Evolutionary conservation across 108 stramenopile genomes (phyloP).

Genomic region (Nannochloropsis gaditana): DNA sequence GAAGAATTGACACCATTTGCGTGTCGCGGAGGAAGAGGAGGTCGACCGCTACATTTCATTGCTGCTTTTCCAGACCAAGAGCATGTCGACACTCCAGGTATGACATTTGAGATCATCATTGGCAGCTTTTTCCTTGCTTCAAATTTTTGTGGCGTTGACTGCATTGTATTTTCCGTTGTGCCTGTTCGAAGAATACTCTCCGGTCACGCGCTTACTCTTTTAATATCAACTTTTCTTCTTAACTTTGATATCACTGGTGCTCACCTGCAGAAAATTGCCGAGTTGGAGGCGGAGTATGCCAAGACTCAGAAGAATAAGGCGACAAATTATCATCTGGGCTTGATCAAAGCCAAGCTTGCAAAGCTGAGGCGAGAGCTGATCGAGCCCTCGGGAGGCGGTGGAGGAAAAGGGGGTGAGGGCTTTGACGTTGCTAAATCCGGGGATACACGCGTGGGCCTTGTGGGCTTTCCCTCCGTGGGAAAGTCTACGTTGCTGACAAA

Average conservation of each 20-base stretch:
- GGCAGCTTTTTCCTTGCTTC: too few relatives aligned
- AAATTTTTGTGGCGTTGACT: not conserved
- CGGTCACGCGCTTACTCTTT: not conserved
- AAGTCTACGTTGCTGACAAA: slow-evolving; percentile 88
- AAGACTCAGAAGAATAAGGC: slow-evolving; percentile 69
- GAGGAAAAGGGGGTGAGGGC: slow-evolving; percentile 84
- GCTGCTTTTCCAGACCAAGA: not conserved
- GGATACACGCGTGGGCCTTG: slow-evolving; percentile 86
- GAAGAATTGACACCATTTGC: too few relatives aligned
- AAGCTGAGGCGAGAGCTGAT: slow-evolving; percentile 55
- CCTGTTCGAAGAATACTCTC: slow-evolving; percentile 7
- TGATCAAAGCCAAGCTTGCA: slow-evolving; percentile 65
- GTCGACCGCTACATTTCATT: slow-evolving; percentile 11
- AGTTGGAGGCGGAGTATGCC: slow-evolving; percentile 59
- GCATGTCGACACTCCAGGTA: slow-evolving; percentile 10
- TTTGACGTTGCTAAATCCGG: slow-evolving; percentile 94
- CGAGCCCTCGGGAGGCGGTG: slow-evolving; percentile 40
- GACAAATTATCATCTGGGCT: slow-evolving; percentile 60
- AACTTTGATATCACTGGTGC: slow-evolving; percentile 24
- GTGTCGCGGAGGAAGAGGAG: not conserved
- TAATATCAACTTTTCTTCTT: not conserved
- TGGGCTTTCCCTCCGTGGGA: slow-evolving; percentile 98
- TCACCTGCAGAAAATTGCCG: slow-evolving; percentile 45
- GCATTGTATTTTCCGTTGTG: not conserved
- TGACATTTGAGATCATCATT: not conserved